A percentile compares a stretch with the other conserved stretches of the same genome.
Evolutionary conservation across 768 basidiomycete species (phyloP).

Genomic region (Hygrocybe coccinea): DNA sequence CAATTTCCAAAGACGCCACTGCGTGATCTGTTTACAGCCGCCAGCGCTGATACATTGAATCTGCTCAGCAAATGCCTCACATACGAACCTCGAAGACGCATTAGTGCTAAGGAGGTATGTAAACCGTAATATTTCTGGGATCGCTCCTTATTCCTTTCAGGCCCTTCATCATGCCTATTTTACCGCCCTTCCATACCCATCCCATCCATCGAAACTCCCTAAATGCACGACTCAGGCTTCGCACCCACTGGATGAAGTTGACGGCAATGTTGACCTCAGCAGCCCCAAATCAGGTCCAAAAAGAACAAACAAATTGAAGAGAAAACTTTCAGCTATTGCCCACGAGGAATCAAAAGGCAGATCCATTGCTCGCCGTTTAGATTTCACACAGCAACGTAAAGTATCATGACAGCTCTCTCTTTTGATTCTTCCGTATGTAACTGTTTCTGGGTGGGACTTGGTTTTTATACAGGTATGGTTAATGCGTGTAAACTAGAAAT

Average conservation of each 20-base stretch:
- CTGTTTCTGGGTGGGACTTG: background rate
- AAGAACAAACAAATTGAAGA: constrained; percentile 56
- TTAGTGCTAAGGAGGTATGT: constrained; percentile 73
- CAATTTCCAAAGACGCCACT: constrained; percentile 81
- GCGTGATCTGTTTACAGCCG: constrained; percentile 86
- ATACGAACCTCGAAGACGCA: constrained; percentile 82
- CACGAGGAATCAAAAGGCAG: constrained; percentile 37
- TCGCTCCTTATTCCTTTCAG: constrained; percentile 34
- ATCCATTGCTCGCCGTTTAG: constrained; percentile 64
- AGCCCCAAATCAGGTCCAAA: constrained; percentile 49
- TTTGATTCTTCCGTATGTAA: background rate
- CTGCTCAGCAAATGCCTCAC: constrained; percentile 72
- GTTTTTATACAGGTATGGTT: background rate
- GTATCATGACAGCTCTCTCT: background rate
- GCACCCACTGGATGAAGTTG: constrained; percentile 70
- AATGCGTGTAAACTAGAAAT: background rate
- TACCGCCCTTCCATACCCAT: constrained; percentile 77
- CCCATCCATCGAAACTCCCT: constrained; percentile 84
- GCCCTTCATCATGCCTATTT: constrained; percentile 88
- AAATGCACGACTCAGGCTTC: constrained; percentile 51
- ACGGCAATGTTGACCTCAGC: constrained; percentile 61
- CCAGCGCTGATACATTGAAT: constrained; percentile 79
- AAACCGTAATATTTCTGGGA: constrained; percentile 9
- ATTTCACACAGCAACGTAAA: constrained; percentile 51
- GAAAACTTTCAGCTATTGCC: constrained; percentile 64